Percentiles rank a stretch among this genome's conserved stretches.
Conservation (phyloP, 176 grass and related monocot genomes). For the Oryza nivara region DNA sequence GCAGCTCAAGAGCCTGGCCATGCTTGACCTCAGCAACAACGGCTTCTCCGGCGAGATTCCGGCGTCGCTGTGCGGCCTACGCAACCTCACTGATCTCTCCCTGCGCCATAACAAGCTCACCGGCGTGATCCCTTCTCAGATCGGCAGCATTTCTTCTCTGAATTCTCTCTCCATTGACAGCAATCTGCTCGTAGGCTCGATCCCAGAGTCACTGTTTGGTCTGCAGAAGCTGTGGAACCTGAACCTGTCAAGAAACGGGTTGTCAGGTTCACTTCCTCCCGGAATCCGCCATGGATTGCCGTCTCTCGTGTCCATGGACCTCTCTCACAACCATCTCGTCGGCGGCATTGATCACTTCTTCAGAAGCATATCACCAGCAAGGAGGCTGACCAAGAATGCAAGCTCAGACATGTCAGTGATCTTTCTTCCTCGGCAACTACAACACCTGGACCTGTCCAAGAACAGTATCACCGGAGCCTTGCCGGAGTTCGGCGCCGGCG, state of each 20-base stretch:
- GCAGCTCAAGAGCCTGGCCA: slow-evolving; percentile 50
- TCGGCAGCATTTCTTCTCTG: slow-evolving; percentile 60
- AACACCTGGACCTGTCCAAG: slow-evolving; percentile 61
- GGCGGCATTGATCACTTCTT: slow-evolving; percentile 58
- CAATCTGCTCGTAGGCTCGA: slow-evolving; percentile 57
- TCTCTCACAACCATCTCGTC: slow-evolving; percentile 66
- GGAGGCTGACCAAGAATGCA: not conserved
- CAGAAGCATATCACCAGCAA: slow-evolving; percentile 48
- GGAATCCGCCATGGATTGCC: slow-evolving; percentile 49
- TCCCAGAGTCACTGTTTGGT: slow-evolving; percentile 58
- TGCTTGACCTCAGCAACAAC: slow-evolving; percentile 78
- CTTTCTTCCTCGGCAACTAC: slow-evolving; percentile 42
- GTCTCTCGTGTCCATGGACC: slow-evolving; percentile 57
- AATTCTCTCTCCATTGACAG: slow-evolving; percentile 52
- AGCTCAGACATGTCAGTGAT: not conserved
- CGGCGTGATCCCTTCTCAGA: slow-evolving; percentile 53
- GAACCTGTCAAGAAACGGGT: slow-evolving; percentile 63
- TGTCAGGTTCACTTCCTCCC: slow-evolving; percentile 50
- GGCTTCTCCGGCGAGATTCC: slow-evolving; percentile 75
- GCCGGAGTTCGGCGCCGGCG: slow-evolving; percentile 45
- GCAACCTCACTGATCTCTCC: slow-evolving; percentile 45
- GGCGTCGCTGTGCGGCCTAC: slow-evolving; percentile 50
- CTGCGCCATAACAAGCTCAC: slow-evolving; percentile 64
- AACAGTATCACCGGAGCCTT: slow-evolving; percentile 67
- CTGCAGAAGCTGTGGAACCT: slow-evolving; percentile 75